A percentile compares a stretch with the other conserved stretches of the same genome.
These are phyloP conservation scores for Tieghemiomyces parasiticus DNA, from an alignment of 192 early-diverging fungal genomes.

Conservation along the genomic window DNA sequence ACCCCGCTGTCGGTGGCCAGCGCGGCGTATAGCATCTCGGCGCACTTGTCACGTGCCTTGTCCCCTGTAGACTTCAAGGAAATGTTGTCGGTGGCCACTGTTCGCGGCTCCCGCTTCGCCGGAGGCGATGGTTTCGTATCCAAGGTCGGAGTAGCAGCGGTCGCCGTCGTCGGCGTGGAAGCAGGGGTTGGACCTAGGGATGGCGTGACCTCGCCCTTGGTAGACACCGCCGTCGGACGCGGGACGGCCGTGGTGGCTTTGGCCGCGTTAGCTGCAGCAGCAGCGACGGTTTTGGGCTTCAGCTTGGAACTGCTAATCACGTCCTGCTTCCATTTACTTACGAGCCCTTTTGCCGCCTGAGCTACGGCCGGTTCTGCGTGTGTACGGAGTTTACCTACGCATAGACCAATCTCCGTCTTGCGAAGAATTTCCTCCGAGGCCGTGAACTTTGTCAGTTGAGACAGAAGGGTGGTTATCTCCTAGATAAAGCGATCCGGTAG, in stretches of 20 bases:
- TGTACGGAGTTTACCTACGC: slow-evolving; percentile 6
- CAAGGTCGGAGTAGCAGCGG: neutral
- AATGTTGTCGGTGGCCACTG: slow-evolving; percentile 23
- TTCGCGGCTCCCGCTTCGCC: slow-evolving; percentile 14
- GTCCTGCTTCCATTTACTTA: slow-evolving; percentile 9
- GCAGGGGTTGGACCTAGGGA: no score
- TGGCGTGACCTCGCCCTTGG: no score
- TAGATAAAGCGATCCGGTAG: neutral
- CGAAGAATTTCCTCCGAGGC: slow-evolving; percentile 6
- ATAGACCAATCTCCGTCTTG: slow-evolving; percentile 5
- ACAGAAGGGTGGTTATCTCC: neutral
- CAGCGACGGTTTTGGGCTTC: no score
- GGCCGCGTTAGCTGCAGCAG: no score
- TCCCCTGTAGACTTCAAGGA: slow-evolving; percentile 34
- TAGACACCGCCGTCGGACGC: no score
- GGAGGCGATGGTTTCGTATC: slow-evolving; percentile 2
- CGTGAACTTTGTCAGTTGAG: neutral
- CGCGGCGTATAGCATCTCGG: slow-evolving; percentile 69
- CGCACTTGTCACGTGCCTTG: slow-evolving; percentile 54
- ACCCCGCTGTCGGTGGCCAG: slow-evolving; percentile 31
- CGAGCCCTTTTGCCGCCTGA: neutral
- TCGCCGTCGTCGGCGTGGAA: no score
- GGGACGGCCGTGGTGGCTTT: no score
- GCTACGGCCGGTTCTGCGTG: slow-evolving; percentile 1
- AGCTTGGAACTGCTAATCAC: no score